Evolutionary conservation across 208 protist species (phyloP).

Genomic region (Herpetomonas muscarum): DNA sequence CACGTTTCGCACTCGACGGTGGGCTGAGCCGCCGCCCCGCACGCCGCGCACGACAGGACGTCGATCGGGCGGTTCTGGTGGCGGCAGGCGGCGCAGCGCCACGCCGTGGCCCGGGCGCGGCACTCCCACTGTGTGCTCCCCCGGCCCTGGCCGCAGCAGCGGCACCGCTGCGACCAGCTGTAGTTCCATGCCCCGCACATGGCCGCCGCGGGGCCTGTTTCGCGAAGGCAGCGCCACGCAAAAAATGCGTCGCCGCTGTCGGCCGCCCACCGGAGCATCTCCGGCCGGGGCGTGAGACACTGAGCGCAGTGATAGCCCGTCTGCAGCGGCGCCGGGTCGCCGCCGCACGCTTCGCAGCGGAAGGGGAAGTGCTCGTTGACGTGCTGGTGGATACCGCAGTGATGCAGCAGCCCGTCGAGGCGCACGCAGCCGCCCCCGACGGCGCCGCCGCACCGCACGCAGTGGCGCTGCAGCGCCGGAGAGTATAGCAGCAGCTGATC

Average conservation of each 20-base stretch:
- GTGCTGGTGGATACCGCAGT: constrained; percentile 41
- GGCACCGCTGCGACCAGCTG: constrained; percentile 52
- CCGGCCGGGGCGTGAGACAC: constrained; percentile 42
- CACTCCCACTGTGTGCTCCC: constrained; percentile 41
- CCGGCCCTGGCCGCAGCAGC: constrained; percentile 36
- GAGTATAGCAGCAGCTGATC: constrained; percentile 48
- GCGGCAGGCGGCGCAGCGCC: constrained; percentile 44
- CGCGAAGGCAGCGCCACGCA: constrained; percentile 71
- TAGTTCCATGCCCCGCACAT: constrained; percentile 78
- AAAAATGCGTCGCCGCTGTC: constrained; percentile 17
- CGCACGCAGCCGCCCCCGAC: constrained; percentile 14
- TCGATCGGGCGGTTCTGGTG: constrained; percentile 58
- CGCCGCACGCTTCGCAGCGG: constrained; percentile 35
- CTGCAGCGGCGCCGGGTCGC: constrained; percentile 17
- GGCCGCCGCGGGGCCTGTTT: constrained; percentile 14
- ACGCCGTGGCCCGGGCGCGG: constrained; percentile 42
- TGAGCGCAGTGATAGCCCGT: constrained; percentile 56
- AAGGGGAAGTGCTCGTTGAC: constrained; percentile 70
- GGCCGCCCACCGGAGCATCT: constrained; percentile 20
- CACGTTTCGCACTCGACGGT: constrained; percentile 35
- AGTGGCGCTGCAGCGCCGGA: constrained; percentile 48
- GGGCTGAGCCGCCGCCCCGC: constrained; percentile 40
- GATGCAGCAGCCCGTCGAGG: constrained; percentile 17
- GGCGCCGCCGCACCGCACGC: constrained; percentile 45
- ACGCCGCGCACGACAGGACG: constrained; percentile 53